Evolutionary conservation across 805 yeast species (phyloP).

Genomic region (Zygosaccharomyces bailii): DNA sequence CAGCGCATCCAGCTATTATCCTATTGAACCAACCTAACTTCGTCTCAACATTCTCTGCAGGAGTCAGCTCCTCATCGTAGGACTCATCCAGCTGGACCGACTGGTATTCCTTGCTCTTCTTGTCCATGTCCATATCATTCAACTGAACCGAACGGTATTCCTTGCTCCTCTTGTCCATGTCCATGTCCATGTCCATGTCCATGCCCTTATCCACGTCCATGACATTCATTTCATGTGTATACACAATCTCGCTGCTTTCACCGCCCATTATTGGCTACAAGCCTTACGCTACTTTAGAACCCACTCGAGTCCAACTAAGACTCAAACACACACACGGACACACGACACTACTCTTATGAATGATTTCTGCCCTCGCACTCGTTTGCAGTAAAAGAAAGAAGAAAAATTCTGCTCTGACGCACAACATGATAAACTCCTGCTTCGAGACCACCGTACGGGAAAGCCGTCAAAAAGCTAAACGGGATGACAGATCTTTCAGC

Average conservation of each 20-base stretch:
- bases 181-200: neutral
- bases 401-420: slow-evolving; percentile 2
- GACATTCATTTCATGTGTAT: neutral
- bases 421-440: neutral
- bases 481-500: neutral
- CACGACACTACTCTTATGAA: neutral
- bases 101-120: slow-evolving; percentile 4
- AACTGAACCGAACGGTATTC: neutral
- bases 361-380: neutral
- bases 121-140: slow-evolving; percentile 3
- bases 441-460: neutral
- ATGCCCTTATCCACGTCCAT: neutral
- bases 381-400: neutral
- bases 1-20: slow-evolving; percentile 38
- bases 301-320: neutral
- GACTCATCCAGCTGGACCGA: slow-evolving; percentile 4
- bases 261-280: neutral
- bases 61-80: slow-evolving; percentile 5
- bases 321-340: neutral
- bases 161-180: neutral
- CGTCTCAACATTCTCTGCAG: slow-evolving; percentile 11
- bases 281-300: neutral
- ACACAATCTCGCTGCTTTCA: neutral
- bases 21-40: slow-evolving; percentile 25
- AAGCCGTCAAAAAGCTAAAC: neutral